Conservation (phyloP, 148 eudicot genomes). For the Cornus suecica region DNA sequence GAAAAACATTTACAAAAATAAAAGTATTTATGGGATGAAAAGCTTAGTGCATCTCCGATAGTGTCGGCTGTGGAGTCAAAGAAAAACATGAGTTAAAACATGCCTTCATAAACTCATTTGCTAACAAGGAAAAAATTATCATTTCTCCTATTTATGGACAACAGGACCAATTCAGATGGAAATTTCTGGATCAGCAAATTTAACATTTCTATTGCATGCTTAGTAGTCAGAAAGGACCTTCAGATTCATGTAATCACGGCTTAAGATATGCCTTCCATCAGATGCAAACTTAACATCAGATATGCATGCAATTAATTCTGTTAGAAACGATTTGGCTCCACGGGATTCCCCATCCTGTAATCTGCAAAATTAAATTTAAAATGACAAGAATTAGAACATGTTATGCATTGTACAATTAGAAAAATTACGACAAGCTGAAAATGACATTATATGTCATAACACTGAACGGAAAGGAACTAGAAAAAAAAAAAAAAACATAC, state of each 20-base stretch:
- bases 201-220: not conserved
- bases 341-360: conserved; percentile 33
- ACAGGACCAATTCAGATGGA: not conserved
- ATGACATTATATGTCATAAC: conserved; percentile 2
- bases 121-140: conserved; percentile 2
- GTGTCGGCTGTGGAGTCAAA: not conserved
- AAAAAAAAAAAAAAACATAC: conserved; percentile 25
- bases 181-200: conserved; percentile 3
- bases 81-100: not conserved
- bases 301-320: conserved; percentile 66
- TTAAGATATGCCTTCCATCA: conserved; percentile 68
- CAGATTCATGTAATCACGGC: conserved; percentile 78
- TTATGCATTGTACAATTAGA: not conserved
- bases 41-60: not conserved
- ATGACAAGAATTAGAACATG: conserved; percentile 5
- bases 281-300: conserved; percentile 67
- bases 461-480: not conserved
- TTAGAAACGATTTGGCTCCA: conserved; percentile 61
- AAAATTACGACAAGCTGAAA: not conserved
- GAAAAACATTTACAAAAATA: not conserved
- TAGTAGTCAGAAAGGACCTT: conserved; percentile 38
- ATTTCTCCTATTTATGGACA: not conserved
- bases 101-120: conserved; percentile 2
- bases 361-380: conserved; percentile 25
- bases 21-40: not conserved